Evolutionary conservation across 805 yeast species (phyloP), one percentile per base, ranked within the genome.

Genomic region (Candida wancherniae): DNA sequence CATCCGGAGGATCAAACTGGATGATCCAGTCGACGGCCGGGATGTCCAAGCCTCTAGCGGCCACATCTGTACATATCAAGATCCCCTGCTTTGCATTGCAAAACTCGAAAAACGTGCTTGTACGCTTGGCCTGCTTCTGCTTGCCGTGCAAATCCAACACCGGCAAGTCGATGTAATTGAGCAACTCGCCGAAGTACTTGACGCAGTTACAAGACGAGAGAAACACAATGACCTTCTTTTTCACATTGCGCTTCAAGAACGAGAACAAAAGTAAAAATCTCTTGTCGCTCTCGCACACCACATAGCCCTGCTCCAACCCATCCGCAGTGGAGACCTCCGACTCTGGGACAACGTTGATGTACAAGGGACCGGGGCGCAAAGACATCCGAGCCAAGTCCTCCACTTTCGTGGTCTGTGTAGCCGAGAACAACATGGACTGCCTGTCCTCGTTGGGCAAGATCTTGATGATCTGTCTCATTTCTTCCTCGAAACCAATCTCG

Each of bases 1-100:
- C 98, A 80, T 92, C 98, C 58, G 98, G 98, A 34, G 98, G 98
- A 60, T 92, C 99, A 54, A 86, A 92, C 69, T 92, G 98, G 44
- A 92, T 83, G 53, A 92, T 92, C 98, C 98, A 92, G 67, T 94
- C 98, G 33, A 92, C 98, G 17, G 94, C 81, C 32, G 99, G 99
- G 48, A 92, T 92, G 68, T 92, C 99, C 45, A 92, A 75, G 15
- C 99, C 99, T 72, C 99, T 80, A 14, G 99, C 98, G 19, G 98
- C 99, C 46, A 92, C 98, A 61, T 92, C 98, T 1, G 99, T 92
- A 66, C 97, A 92, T 33, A 92, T 72, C 50, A 92, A 63, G 25
- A 84, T 88, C 28, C 98, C 98, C 54, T 80, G 84, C 49, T 82
- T 87, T 37, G 98, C 97, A 51, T 92, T 92, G 69, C 97, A 86